Evolutionary conservation across 495 filamentous ascomycete genomes (phyloP), one percentile per base, ranked within the genome.

Genomic region (Penicillium chermesinum): DNA sequence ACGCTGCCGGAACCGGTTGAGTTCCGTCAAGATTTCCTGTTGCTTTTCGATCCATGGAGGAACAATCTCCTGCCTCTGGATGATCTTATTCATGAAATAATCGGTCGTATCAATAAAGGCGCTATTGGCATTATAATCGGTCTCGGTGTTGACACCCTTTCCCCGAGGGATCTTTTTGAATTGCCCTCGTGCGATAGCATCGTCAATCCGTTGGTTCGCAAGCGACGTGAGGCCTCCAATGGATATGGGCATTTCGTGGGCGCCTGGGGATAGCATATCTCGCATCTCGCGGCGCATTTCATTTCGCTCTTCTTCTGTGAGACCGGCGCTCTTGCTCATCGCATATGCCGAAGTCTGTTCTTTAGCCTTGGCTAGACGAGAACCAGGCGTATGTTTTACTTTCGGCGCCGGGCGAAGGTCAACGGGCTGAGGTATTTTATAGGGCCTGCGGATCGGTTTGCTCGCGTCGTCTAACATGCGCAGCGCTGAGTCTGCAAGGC

Each of bases 51-150:
- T 96, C 94, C 65, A 78, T 4, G 69, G 76, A 38, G 63, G 74
- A 21, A 72, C 72, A 46, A 79, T 76, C 40, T 76, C 93, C 63
- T 98, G 93, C 46, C 87, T 86, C 69, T 96, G 85, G 52, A 98
- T 96, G 61, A 97, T 96, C 69, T 94, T 95, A 64, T 98, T 98
- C 84, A 98, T 85, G 55, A 97, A 88, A 62, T 96, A 96, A 66
- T 96, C 91, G 0, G 94, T 97, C 1, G 93, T 97, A 62, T 97
- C 90, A 27, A 97, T 77, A 61, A 93, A 98, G 0, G 94, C 89
- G 58, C 83, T 93, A 51, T 83, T 85, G 2, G 87, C 87, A 57
- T 88, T 84, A 42, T 89, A 72, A 61, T 96, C 91, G 15, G 83
- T 71, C 64, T 91, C 80, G 1, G 88, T 74, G 51, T 75, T 71